Percentiles rank a stretch among this genome's conserved stretches.
phyloP scores from a whole-genome alignment of 2,329 filamentous ascomycete genomes.

The Trichoderma citrinoviride region DNA sequence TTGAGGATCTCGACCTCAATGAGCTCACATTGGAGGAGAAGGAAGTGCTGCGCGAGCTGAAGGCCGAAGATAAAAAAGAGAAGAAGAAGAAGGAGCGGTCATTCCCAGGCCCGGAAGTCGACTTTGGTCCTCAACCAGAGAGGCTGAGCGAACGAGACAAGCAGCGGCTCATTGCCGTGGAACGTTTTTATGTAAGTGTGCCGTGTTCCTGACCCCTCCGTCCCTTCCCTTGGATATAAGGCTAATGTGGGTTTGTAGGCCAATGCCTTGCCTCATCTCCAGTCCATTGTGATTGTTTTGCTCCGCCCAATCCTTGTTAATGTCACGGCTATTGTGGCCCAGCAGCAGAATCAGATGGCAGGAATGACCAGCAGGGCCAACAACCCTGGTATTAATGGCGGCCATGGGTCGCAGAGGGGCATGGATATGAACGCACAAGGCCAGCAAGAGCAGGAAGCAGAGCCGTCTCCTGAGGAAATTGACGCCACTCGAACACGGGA shows the following conservation, averaged over 20 bases:
- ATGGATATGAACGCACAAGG: slow-evolving; percentile 35
- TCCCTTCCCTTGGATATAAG: not conserved
- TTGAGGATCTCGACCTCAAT: slow-evolving; percentile 47
- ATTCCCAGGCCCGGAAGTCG: slow-evolving; percentile 32
- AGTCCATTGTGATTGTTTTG: slow-evolving; percentile 89
- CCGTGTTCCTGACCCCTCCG: not conserved
- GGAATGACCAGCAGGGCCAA: slow-evolving; percentile 40
- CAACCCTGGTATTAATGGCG: slow-evolving; percentile 43
- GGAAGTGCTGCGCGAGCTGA: slow-evolving; percentile 44
- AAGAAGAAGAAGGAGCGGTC: slow-evolving; percentile 30
- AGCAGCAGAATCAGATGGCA: slow-evolving; percentile 39
- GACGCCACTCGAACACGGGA: slow-evolving; percentile 80
- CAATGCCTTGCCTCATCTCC: slow-evolving; percentile 76
- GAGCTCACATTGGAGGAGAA: slow-evolving; percentile 44
- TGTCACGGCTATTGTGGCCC: slow-evolving; percentile 77
- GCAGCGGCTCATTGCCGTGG: slow-evolving; percentile 68
- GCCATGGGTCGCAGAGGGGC: slow-evolving; percentile 33
- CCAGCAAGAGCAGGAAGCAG: slow-evolving; percentile 40
- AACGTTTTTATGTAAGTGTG: slow-evolving; percentile 76
- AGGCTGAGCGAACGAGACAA: slow-evolving; percentile 54
- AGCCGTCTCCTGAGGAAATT: slow-evolving; percentile 67
- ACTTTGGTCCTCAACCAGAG: slow-evolving; percentile 49
- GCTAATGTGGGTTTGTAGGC: slow-evolving; percentile 44
- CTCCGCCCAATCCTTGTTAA: slow-evolving; percentile 85
- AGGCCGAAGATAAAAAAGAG: slow-evolving; percentile 36